These are phyloP conservation scores for Cladosporium sp. DNA, from an alignment of 2,329 filamentous ascomycete genomes.

Conservation along the genomic window DNA sequence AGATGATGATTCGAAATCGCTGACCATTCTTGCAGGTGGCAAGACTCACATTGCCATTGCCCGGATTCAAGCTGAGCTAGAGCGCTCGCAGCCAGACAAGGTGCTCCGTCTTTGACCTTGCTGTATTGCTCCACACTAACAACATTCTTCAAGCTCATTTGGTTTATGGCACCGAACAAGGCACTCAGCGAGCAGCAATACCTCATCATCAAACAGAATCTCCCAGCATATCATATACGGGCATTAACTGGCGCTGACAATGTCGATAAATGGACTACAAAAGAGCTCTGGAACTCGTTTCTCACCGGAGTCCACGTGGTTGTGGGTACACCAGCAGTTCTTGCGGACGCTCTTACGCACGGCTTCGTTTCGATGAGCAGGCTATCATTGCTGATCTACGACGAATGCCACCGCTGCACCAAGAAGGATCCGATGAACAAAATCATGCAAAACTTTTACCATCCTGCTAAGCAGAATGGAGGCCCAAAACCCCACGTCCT, in stretches of 20 bases:
- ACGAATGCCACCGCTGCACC: slow-evolving; percentile 81
- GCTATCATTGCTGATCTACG: slow-evolving; percentile 73
- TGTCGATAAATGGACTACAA: slow-evolving; percentile 71
- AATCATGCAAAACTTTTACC: slow-evolving; percentile 75
- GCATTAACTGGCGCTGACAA: slow-evolving; percentile 68
- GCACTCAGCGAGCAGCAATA: slow-evolving; percentile 49
- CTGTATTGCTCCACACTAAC: not conserved
- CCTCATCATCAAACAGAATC: slow-evolving; percentile 35
- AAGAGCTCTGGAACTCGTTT: slow-evolving; percentile 65
- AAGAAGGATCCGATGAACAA: slow-evolving; percentile 63
- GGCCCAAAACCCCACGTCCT: slow-evolving; percentile 64
- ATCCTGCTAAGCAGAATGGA: slow-evolving; percentile 42
- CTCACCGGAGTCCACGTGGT: slow-evolving; percentile 68
- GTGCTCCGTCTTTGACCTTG: slow-evolving; percentile 30
- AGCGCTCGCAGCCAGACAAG: slow-evolving; percentile 38
- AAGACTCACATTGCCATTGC: slow-evolving; percentile 51
- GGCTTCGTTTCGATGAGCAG: slow-evolving; percentile 67
- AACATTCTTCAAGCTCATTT: slow-evolving; percentile 39
- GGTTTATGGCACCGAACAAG: slow-evolving; percentile 50
- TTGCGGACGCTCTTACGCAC: slow-evolving; percentile 72
- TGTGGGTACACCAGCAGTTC: slow-evolving; percentile 73
- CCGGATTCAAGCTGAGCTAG: slow-evolving; percentile 46
- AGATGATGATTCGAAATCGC: not conserved
- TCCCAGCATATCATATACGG: slow-evolving; percentile 56
- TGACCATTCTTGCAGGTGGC: slow-evolving; percentile 28